Evolutionary conservation across 2,329 filamentous ascomycete species (phyloP).

Genomic region (Phialophora expanda): DNA sequence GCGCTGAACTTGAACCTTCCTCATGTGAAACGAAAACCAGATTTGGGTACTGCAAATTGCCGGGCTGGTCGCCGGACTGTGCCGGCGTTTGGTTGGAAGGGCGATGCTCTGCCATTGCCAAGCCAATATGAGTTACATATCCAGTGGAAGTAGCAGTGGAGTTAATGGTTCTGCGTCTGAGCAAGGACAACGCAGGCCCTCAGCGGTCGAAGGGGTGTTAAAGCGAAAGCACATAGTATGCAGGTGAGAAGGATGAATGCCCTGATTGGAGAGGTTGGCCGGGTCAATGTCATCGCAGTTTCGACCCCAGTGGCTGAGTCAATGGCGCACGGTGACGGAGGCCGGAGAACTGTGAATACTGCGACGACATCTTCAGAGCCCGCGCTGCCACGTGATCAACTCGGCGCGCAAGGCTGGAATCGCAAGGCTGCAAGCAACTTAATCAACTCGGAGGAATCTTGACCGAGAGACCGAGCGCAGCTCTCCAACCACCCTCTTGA

Average conservation of each 20-base stretch:
- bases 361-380: not conserved
- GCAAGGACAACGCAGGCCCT: too few relatives aligned
- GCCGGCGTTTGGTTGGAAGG: not conserved
- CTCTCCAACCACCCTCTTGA: not conserved
- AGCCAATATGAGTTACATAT: not conserved
- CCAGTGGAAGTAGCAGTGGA: not conserved
- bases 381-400: not conserved
- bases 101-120: not conserved
- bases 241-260: too few relatives aligned
- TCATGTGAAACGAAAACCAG: not conserved
- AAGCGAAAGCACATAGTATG: not conserved
- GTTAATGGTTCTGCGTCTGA: not conserved
- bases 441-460: not conserved
- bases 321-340: too few relatives aligned
- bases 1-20: not conserved
- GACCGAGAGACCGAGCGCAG: not conserved
- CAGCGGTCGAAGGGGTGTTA: not conserved
- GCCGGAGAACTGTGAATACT: not conserved
- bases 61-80: not conserved
- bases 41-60: not conserved
- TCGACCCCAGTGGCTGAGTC: too few relatives aligned
- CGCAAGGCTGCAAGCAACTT: too few relatives aligned
- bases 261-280: not conserved
- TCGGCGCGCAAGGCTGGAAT: not conserved
- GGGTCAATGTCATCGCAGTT: too few relatives aligned